Percentiles rank a stretch among this genome's conserved stretches.
Evolutionary conservation across 805 yeast species (phyloP).

Genomic region (Saturnispora hagleri): DNA sequence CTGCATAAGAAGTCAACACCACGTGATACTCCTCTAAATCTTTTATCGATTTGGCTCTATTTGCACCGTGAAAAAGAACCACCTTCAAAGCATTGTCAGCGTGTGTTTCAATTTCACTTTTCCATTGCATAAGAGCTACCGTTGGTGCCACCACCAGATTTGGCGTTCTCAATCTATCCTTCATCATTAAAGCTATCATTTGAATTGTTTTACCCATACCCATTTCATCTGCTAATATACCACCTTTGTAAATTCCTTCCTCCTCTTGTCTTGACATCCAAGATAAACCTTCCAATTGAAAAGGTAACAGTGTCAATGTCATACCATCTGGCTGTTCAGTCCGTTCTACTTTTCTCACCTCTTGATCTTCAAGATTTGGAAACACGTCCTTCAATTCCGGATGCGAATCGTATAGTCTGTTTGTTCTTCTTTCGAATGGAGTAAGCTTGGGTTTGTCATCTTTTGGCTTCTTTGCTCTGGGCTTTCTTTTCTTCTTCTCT

Average conservation of each 20-base stretch:
- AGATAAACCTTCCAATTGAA: constrained; percentile 85
- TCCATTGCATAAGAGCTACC: constrained; percentile 98
- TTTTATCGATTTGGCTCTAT: constrained; percentile 47
- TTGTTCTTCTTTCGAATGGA: constrained; percentile 61
- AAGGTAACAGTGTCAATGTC: constrained; percentile 69
- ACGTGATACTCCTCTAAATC: constrained; percentile 65
- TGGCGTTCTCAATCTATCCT: constrained; percentile 58
- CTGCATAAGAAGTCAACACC: constrained; percentile 85
- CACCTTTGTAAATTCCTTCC: constrained; percentile 70
- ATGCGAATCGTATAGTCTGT: constrained; percentile 60
- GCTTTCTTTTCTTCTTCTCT: constrained; percentile 7
- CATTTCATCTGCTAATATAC: constrained; percentile 97
- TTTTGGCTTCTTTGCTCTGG: constrained; percentile 16
- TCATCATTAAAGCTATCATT: constrained; percentile 79
- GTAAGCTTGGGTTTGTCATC: constrained; percentile 47
- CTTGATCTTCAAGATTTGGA: constrained; percentile 44
- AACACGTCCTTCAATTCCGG: constrained; percentile 72
- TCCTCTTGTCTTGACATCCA: constrained; percentile 90
- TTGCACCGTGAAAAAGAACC: constrained; percentile 78
- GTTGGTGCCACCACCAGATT: constrained; percentile 94
- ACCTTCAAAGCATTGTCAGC: constrained; percentile 63
- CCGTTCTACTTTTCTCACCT: constrained; percentile 39
- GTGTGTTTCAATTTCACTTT: constrained; percentile 79
- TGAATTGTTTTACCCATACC: constrained; percentile 99
- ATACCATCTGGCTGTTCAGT: constrained; percentile 75